Evolutionary conservation across 176 grass and related monocot genomes (phyloP).

Genomic region (Calamus simplicifolius): DNA sequence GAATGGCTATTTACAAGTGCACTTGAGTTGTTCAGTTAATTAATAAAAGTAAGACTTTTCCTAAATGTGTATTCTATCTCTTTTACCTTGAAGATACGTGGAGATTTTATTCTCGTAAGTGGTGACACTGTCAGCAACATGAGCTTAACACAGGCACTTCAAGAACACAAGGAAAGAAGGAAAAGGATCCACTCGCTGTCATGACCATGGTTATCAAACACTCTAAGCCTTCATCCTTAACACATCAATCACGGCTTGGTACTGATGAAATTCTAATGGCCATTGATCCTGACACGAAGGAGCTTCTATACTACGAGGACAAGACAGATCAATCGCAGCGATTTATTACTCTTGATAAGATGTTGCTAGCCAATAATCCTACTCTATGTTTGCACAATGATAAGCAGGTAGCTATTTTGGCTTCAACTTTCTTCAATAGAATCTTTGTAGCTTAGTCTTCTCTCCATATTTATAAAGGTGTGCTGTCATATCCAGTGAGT

Average conservation of each 20-base stretch:
- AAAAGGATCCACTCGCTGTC: constrained; percentile 82
- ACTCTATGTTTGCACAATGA: constrained; percentile 64
- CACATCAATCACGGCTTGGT: constrained; percentile 64
- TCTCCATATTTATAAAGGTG: background rate
- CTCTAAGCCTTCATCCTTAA: constrained; percentile 63
- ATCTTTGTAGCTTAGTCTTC: too few relatives aligned
- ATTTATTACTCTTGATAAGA: constrained; percentile 67
- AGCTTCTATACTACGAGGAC: constrained; percentile 83
- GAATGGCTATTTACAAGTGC: too few relatives aligned
- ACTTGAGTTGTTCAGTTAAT: too few relatives aligned
- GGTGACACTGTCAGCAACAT: constrained; percentile 95
- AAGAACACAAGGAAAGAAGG: constrained; percentile 82
- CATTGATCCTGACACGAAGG: constrained; percentile 74
- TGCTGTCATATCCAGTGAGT: background rate
- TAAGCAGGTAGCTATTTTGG: constrained; percentile 51
- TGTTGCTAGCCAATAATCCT: constrained; percentile 63
- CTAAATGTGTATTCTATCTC: background rate
- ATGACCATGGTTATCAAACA: constrained; percentile 95
- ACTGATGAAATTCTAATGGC: constrained; percentile 82
- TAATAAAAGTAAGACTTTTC: too few relatives aligned
- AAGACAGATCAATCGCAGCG: constrained; percentile 39
- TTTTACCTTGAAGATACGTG: constrained; percentile 56
- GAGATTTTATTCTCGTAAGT: constrained; percentile 92
- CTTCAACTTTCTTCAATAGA: constrained; percentile 13
- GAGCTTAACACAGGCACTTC: constrained; percentile 62